phyloP scores from a whole-genome alignment of 352 stramenopile genomes.

The Phytophthora lateralis region DNA sequence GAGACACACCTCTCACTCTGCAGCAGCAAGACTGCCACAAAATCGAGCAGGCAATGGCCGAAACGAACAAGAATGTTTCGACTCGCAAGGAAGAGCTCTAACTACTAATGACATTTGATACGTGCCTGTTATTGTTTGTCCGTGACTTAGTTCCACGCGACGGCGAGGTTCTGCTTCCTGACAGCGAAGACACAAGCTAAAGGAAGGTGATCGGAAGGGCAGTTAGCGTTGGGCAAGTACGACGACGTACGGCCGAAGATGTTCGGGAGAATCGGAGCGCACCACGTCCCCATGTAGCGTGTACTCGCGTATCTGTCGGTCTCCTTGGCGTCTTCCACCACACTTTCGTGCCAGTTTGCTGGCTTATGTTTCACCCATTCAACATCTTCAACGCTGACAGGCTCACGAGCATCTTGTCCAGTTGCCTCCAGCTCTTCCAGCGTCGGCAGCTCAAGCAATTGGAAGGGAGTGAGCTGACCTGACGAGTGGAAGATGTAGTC shows the following conservation, averaged over 20 bases:
- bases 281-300: constrained; percentile 63
- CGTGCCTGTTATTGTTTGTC: not conserved
- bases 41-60: constrained; percentile 1
- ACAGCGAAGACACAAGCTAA: constrained; percentile 73
- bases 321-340: constrained; percentile 25
- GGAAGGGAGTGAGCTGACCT: constrained; percentile 53
- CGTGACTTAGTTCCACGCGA: constrained; percentile 51
- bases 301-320: constrained; percentile 19
- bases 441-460: constrained; percentile 61
- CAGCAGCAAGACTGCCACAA: constrained; percentile 23
- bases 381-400: constrained; percentile 23
- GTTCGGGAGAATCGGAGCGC: constrained; percentile 48
- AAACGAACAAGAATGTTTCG: constrained; percentile 19
- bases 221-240: constrained; percentile 73
- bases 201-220: constrained; percentile 82
- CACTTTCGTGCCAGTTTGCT: constrained; percentile 39
- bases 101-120: constrained; percentile 6
- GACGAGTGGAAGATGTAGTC: constrained; percentile 89
- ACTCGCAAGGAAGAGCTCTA: constrained; percentile 42
- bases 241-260: constrained; percentile 23
- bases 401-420: constrained; percentile 45
- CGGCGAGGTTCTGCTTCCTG: constrained; percentile 44
- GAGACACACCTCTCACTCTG: constrained; percentile 28
- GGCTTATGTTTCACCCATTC: constrained; percentile 54
- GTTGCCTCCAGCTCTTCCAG: constrained; percentile 44